Evolutionary conservation across 441 rosid genomes (phyloP).

Genomic region (Bocquillonia castaneifolia): DNA sequence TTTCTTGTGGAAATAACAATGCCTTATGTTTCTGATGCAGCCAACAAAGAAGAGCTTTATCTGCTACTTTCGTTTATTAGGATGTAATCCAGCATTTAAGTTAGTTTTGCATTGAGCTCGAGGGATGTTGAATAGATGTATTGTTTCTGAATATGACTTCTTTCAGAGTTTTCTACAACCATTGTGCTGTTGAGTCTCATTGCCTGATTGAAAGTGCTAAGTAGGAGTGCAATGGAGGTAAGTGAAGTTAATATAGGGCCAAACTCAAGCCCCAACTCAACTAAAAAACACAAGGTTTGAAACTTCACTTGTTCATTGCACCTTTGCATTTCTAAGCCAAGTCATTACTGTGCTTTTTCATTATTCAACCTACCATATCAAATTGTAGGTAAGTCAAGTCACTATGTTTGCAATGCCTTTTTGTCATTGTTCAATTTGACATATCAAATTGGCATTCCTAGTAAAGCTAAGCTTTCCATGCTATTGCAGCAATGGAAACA

Average conservation of each 20-base stretch:
- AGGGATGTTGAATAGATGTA: background rate
- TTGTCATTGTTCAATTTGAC: background rate
- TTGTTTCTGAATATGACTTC: background rate
- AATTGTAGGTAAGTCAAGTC: too few relatives aligned
- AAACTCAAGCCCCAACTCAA: too few relatives aligned
- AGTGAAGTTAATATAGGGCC: too few relatives aligned
- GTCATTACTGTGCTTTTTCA: too few relatives aligned
- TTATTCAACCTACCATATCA: conserved; percentile 3
- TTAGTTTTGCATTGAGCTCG: background rate
- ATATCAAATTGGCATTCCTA: background rate
- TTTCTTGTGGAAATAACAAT: background rate
- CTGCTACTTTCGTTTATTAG: background rate
- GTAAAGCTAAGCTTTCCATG: too few relatives aligned
- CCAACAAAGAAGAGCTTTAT: background rate
- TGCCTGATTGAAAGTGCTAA: background rate
- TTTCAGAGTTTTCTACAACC: too few relatives aligned
- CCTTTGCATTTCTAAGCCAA: too few relatives aligned
- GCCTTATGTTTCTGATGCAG: background rate
- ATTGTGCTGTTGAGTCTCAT: background rate
- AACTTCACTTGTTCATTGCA: too few relatives aligned
- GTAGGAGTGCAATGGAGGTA: too few relatives aligned
- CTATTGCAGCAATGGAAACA: background rate
- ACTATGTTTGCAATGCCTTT: background rate
- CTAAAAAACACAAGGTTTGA: too few relatives aligned
- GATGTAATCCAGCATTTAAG: background rate